These are phyloP conservation scores for Backusella psychrophila DNA, from an alignment of 192 early-diverging fungal species.

Conservation along the genomic window DNA sequence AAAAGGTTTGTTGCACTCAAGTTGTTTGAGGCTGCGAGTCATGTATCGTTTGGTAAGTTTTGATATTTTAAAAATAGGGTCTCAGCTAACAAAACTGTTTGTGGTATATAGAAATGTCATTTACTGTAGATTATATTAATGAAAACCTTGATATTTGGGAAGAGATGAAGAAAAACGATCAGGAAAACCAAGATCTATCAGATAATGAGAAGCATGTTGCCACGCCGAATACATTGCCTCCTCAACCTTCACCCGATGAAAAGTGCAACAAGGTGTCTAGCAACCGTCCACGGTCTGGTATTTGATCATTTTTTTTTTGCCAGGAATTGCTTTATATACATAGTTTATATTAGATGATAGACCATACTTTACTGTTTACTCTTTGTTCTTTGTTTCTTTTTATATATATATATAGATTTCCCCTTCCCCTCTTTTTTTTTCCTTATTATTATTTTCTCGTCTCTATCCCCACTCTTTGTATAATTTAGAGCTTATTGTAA, in stretches of 20 bases:
- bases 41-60: constrained; percentile 46
- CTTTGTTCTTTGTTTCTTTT: neutral
- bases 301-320: neutral
- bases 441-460: neutral
- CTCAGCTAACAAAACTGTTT: neutral
- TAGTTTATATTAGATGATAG: neutral
- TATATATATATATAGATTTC: neutral
- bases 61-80: too few relatives aligned
- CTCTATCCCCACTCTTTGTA: neutral
- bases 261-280: neutral
- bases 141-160: constrained; percentile 29
- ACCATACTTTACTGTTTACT: neutral
- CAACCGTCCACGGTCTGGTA: neutral
- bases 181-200: neutral
- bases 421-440: neutral
- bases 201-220: neutral
- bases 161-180: constrained; percentile 5
- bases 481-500: neutral
- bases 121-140: constrained; percentile 26
- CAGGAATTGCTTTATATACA: neutral
- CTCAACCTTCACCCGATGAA: neutral
- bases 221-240: neutral
- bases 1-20: constrained; percentile 49
- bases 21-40: constrained; percentile 42
- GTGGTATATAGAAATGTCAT: constrained; percentile 22